phyloP scores from a whole-genome alignment of 192 early-diverging fungal genomes.

The Backusella westeae region DNA sequence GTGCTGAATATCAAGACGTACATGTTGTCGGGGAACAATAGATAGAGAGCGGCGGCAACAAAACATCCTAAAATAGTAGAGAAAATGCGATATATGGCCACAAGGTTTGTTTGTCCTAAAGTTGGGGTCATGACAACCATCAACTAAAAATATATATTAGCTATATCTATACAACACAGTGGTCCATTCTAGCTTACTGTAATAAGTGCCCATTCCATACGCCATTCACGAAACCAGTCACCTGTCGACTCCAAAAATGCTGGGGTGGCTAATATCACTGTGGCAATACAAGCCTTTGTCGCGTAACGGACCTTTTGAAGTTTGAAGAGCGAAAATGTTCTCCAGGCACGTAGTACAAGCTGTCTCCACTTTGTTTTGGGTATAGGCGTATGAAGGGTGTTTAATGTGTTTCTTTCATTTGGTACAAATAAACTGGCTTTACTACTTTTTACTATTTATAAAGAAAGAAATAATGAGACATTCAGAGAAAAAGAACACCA shows the following conservation, averaged over 20 bases:
- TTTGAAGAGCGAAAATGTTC: constrained; percentile 55
- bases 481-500: background rate
- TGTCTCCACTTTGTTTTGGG: constrained; percentile 49
- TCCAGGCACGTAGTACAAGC: constrained; percentile 60
- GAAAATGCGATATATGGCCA: constrained; percentile 68
- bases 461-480: background rate
- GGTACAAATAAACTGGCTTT: constrained; percentile 21
- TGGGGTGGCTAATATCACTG: constrained; percentile 61
- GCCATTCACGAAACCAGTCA: constrained; percentile 53
- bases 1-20: constrained; percentile 42
- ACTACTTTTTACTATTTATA: background rate
- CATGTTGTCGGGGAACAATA: constrained; percentile 46
- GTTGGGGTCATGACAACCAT: constrained; percentile 86
- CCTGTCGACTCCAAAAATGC: constrained; percentile 60
- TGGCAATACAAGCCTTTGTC: constrained; percentile 65
- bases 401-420: constrained; percentile 33
- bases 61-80: constrained; percentile 72
- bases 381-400: constrained; percentile 60
- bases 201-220: constrained; percentile 78
- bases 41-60: constrained; percentile 56
- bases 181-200: constrained; percentile 42
- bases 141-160: constrained; percentile 22
- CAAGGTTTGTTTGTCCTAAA: constrained; percentile 74
- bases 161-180: background rate
- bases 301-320: constrained; percentile 73